Evolutionary conservation across 1,284 basidiomycete genomes (phyloP), one percentile per base, ranked within the genome.

Genomic region (Bjerkandera adusta): DNA sequence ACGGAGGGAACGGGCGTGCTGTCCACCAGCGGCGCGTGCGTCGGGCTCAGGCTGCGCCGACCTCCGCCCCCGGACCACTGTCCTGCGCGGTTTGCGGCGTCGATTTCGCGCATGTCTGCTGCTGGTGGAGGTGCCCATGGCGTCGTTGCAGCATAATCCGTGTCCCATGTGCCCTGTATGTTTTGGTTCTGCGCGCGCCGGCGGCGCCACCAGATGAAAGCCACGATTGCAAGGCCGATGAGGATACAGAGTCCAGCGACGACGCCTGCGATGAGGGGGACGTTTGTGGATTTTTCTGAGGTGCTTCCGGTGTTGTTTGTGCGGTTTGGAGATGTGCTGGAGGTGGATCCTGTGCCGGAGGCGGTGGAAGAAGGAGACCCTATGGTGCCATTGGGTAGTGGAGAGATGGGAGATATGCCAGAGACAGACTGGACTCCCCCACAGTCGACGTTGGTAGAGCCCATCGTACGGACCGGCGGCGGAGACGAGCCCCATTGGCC

Each of bases 221-320:
- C n/a, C n/a, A n/a, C n/a, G n/a, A n/a, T 42, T 26, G 38, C 48
- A 29, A 56, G 38, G 8, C 51, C 53, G 16, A 57, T 55, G 7
- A 59, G 60, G 7, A 65, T 50, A 8, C 54, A 57, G 36, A 56
- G 45, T 6, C 50, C 57, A 2, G 56, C 36, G 29, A 59, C 52
- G 21, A 50, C 15, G 4, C 47, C 36, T 25, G 47, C 55, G 8
- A 55, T 51, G 29, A 51, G 53, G 6, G 37, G 33, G 2, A 49
- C 49, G 1, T 42, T 35, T 2, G 43, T 40, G 2, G 45, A 45
- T 6, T 54, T 48, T 1, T 40, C 41, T 1, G 50, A 53, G 1
- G 21, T 43, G 1, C 51, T 53, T 1, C 43, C 51, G 3, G 48
- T 47, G 7, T 50, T 27, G 26, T 55, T 47, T 7, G 45, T 44